A percentile compares a stretch with the other conserved stretches of the same genome.
Evolutionary conservation across 129 eudicot genomes (phyloP).

Genomic region (Apium graveolens): DNA sequence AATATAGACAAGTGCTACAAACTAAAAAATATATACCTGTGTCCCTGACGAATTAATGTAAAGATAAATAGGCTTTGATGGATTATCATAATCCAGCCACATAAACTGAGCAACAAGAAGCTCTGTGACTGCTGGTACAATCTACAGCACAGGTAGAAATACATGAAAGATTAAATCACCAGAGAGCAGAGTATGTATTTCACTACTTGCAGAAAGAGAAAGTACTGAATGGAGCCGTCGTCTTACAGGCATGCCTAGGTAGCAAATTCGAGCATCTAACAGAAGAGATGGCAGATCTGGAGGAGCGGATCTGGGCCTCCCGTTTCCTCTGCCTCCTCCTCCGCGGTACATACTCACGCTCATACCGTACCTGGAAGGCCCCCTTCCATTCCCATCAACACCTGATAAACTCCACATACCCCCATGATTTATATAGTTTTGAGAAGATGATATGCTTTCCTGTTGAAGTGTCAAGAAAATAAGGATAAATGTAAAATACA

Average conservation of each 20-base stretch:
- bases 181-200: background rate
- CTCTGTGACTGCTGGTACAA: constrained; percentile 81
- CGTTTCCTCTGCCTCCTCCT: constrained; percentile 51
- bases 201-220: background rate
- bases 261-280: constrained; percentile 62
- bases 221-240: background rate
- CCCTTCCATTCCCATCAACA: constrained; percentile 32
- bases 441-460: constrained; percentile 65
- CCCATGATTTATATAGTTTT: constrained; percentile 53
- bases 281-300: constrained; percentile 84
- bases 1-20: background rate
- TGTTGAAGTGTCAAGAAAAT: constrained; percentile 20
- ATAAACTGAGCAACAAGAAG: constrained; percentile 79
- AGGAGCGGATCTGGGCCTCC: constrained; percentile 69
- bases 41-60: constrained; percentile 89
- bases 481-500: background rate
- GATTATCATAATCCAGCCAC: constrained; percentile 76
- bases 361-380: constrained; percentile 58
- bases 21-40: constrained; percentile 37
- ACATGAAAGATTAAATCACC: background rate
- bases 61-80: constrained; percentile 69
- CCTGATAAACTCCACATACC: constrained; percentile 70
- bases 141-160: constrained; percentile 33
- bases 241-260: constrained; percentile 81
- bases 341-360: constrained; percentile 67